Conservation (phyloP, 2,329 filamentous ascomycete genomes). For the Phoma herbarum region DNA sequence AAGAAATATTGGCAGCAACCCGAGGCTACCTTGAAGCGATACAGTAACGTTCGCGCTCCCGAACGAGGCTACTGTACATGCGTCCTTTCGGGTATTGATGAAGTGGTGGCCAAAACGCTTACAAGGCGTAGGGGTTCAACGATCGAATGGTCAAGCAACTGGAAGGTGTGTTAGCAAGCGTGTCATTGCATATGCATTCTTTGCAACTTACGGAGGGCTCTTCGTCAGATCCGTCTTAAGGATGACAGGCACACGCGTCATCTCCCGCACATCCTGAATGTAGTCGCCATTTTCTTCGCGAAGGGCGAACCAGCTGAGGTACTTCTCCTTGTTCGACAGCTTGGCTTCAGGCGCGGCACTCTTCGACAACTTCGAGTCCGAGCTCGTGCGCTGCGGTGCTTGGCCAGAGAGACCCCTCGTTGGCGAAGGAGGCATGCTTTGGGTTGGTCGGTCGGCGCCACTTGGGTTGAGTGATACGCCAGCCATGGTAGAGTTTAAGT, state of each 20-base stretch:
- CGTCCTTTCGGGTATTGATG: constrained; percentile 4
- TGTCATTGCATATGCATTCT: background rate
- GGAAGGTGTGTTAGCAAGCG: constrained; percentile 28
- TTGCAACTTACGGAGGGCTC: constrained; percentile 91
- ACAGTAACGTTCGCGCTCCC: constrained; percentile 2
- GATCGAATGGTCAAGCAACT: constrained; percentile 87
- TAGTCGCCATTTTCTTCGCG: constrained; percentile 93
- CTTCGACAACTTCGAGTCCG: constrained; percentile 88
- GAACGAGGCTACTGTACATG: constrained; percentile 6
- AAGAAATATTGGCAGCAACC: constrained; percentile 37
- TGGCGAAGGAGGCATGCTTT: constrained; percentile 93
- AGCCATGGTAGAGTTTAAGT: constrained; percentile 88
- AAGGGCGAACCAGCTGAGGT: constrained; percentile 86
- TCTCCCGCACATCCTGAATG: constrained; percentile 98
- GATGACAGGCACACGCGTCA: constrained; percentile 97
- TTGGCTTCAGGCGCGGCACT: constrained; percentile 75
- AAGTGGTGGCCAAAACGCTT: constrained; percentile 26
- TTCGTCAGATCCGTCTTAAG: constrained; percentile 97
- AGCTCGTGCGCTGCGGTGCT: constrained; percentile 84
- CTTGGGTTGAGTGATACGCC: constrained; percentile 81
- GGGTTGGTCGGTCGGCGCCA: constrained; percentile 78
- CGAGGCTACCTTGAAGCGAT: constrained; percentile 2
- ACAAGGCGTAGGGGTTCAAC: constrained; percentile 77
- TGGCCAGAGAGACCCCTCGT: constrained; percentile 75
- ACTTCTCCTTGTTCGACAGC: constrained; percentile 94